Conservation (phyloP, 352 stramenopile genomes). For the Phytophthora tubulina region DNA sequence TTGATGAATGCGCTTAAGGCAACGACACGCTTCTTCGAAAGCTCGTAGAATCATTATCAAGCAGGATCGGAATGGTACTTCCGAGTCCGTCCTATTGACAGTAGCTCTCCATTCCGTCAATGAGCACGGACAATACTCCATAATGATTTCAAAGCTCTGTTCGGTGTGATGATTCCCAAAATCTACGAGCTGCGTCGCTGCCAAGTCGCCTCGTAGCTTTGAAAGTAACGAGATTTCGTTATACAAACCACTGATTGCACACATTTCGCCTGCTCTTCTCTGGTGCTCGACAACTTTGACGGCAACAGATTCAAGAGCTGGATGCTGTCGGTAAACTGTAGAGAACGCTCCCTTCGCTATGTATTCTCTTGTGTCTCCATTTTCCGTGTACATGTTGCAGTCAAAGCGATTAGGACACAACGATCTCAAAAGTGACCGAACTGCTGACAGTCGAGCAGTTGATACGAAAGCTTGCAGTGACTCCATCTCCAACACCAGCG, state of each 20-base stretch:
- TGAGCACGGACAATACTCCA: constrained; percentile 68
- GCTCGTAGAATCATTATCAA: constrained; percentile 55
- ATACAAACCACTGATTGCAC: constrained; percentile 53
- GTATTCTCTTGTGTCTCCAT: constrained; percentile 36
- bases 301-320: constrained; percentile 41
- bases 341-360: constrained; percentile 63
- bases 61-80: constrained; percentile 50
- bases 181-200: constrained; percentile 68
- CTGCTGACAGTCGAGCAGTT: constrained; percentile 36
- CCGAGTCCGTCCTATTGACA: constrained; percentile 2
- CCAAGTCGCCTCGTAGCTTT: constrained; percentile 52
- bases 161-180: constrained; percentile 57
- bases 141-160: constrained; percentile 61
- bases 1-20: constrained; percentile 52
- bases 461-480: constrained; percentile 38
- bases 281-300: constrained; percentile 69
- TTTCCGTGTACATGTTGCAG: constrained; percentile 43
- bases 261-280: constrained; percentile 51
- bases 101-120: constrained; percentile 51
- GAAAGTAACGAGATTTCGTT: constrained; percentile 67
- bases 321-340: constrained; percentile 49
- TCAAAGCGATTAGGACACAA: constrained; percentile 55
- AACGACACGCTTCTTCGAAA: constrained; percentile 51
- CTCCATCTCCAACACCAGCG: constrained; percentile 45
- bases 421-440: constrained; percentile 49